Base-by-base conservation (phyloP, 176 grass and related monocot genomes). In the Aegilops tauschii region DNA sequence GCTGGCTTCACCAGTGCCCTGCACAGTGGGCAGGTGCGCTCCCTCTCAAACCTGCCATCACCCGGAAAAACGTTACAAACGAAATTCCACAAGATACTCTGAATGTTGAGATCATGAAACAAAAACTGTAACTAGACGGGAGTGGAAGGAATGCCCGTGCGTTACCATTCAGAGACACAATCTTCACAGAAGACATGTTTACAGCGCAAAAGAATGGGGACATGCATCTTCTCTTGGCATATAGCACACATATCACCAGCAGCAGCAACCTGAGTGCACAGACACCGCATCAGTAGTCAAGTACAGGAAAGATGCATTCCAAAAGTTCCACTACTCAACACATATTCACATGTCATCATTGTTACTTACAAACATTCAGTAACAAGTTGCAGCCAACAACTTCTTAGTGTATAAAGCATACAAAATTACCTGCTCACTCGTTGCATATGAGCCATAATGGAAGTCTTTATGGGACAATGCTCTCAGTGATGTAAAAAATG, bases 181-280 rank as follows among this genome's bases (percentile, higher is more conserved):
- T 97, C 92, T 87, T 97, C 95, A 7, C 95, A 97, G 61, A 97
- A 94, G 75, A 97, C 85, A 52, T 97, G 95, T 74, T 97, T 97
- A 73, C 95, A 97, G 39, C 95, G 74, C 77, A 97, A 88, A 67
- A 97, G 88, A 76, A 97, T 94, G 4, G 95, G 95, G 49, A 85
- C 69, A 21, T 93, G 90, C 95, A 97, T 94, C 88, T 97, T 97
- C 79, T 97, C 95, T 78, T 94, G 95, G 90, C 95, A 97, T 87
- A 97, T 97, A 52, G 95, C 90, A 21, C 95, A 97, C 92, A 97
- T 83, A 79, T 97, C 92, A 82, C 95, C 95, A 69, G 90, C 82
- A 47, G 77, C 86, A 82, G 73, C 36, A 80, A 97, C 92, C 95
- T 97, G 83, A 78, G 78, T 37, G 39, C 34, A 69, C 54, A 80